Conservation (phyloP, 805 yeast genomes). For the Candida mattraensis region DNA sequence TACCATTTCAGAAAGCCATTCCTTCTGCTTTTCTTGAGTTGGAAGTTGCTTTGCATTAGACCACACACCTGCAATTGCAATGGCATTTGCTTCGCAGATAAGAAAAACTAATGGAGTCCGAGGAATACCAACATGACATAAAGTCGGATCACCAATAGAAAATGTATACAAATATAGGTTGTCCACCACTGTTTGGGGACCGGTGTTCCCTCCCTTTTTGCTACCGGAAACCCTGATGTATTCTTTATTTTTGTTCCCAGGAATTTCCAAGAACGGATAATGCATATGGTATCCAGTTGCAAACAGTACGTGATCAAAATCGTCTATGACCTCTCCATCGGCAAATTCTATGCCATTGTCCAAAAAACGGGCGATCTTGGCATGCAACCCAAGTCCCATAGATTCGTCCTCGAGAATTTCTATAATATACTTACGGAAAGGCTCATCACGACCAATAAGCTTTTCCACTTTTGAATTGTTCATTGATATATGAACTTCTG, state of each 20-base stretch:
- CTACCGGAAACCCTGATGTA: constrained; percentile 6
- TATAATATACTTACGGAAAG: constrained; percentile 26
- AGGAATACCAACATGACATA: constrained; percentile 42
- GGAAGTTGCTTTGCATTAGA: constrained; percentile 5
- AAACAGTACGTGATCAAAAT: constrained; percentile 41
- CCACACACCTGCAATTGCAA: constrained; percentile 49
- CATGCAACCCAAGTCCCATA: constrained; percentile 32
- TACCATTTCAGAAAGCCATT: constrained; percentile 13
- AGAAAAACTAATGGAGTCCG: constrained; percentile 47
- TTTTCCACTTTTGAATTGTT: constrained; percentile 2
- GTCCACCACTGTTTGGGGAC: constrained; percentile 4
- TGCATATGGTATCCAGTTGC: constrained; percentile 54
- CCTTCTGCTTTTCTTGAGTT: constrained; percentile 1
- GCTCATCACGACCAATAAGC: constrained; percentile 25
- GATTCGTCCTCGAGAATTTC: constrained; percentile 38
- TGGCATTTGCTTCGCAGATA: constrained; percentile 49
- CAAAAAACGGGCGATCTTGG: constrained; percentile 42
- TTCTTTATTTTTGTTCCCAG: constrained; percentile 7
- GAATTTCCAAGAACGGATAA: constrained; percentile 38
- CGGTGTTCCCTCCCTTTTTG: background rate
- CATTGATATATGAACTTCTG: constrained; percentile 20
- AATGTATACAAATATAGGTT: constrained; percentile 37
- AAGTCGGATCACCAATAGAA: constrained; percentile 42
- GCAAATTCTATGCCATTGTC: constrained; percentile 31
- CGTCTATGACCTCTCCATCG: constrained; percentile 33